Percentiles rank a stretch among this genome's conserved stretches.
Conservation (phyloP, 768 basidiomycete genomes). For the Serendipita sp. region DNA sequence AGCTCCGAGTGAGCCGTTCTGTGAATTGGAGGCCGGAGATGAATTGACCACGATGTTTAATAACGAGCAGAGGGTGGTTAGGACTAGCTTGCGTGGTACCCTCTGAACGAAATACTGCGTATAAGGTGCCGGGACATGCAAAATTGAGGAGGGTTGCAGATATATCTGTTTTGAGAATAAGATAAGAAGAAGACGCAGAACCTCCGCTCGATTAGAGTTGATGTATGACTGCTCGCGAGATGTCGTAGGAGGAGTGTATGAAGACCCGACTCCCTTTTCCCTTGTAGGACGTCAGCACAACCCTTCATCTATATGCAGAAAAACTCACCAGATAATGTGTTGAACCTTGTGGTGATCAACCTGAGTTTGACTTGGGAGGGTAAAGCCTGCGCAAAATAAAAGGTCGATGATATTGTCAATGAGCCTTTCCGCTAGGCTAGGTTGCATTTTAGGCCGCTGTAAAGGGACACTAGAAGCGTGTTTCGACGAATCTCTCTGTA, state of each 20-base stretch:
- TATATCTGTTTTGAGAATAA: conserved; percentile 87
- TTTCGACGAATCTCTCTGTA: conserved; percentile 11
- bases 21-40: conserved; percentile 18
- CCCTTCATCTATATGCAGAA: not conserved
- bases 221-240: conserved; percentile 26
- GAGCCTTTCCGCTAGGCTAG: conserved; percentile 68
- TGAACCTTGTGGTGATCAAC: conserved; percentile 70
- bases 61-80: conserved; percentile 84
- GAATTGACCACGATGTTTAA: conserved; percentile 81
- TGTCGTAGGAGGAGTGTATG: conserved; percentile 49
- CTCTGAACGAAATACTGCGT: conserved; percentile 65
- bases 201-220: conserved; percentile 75
- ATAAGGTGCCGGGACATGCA: conserved; percentile 51
- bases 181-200: conserved; percentile 75
- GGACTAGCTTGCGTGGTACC: conserved; percentile 62
- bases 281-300: conserved; percentile 25
- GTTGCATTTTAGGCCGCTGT: conserved; percentile 18
- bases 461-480: conserved; percentile 11
- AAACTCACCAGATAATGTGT: conserved; percentile 70
- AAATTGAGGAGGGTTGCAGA: conserved; percentile 49
- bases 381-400: conserved; percentile 88
- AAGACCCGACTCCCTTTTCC: conserved; percentile 93
- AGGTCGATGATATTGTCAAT: conserved; percentile 72
- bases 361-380: conserved; percentile 62
- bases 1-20: conserved; percentile 10